Conservation (phyloP, 345 rosid genomes). For the Eucalyptus cloeziana region DNA sequence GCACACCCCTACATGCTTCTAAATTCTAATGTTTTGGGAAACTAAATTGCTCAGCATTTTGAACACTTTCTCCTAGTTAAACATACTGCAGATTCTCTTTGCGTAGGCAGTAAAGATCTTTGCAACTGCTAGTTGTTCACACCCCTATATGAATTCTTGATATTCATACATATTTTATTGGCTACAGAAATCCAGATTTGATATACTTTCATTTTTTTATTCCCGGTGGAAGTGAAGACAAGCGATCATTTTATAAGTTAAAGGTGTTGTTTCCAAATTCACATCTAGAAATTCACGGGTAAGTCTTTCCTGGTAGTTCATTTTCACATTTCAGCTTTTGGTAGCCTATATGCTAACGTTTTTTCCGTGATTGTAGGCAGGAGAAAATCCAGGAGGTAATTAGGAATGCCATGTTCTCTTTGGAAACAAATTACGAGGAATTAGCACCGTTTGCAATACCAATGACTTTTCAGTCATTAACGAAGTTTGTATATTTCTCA, state of each 20-base stretch:
- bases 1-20: neutral
- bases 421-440: constrained; percentile 1
- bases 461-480: constrained; percentile 1
- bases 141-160: neutral
- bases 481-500: constrained; percentile 19
- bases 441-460: constrained; percentile 23
- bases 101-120: neutral
- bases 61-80: neutral
- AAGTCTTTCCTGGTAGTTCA: neutral
- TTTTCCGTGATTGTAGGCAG: constrained; percentile 6
- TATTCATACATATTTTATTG: neutral
- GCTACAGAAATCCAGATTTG: constrained; percentile 2
- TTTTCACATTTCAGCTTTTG: neutral
- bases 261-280: constrained; percentile 33
- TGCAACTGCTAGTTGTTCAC: neutral
- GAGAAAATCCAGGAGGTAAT: constrained; percentile 10
- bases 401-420: neutral
- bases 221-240: constrained; percentile 20
- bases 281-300: constrained; percentile 28
- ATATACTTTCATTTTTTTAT: constrained; percentile 25
- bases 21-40: neutral
- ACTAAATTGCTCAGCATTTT: neutral
- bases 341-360: neutral
- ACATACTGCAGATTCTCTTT: neutral
- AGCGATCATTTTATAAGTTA: constrained; percentile 22